Evolutionary conservation across 1,284 basidiomycete species (phyloP), one percentile per base, ranked within the genome.

Genomic region (Cutaneotrichosporon mucoides): DNA sequence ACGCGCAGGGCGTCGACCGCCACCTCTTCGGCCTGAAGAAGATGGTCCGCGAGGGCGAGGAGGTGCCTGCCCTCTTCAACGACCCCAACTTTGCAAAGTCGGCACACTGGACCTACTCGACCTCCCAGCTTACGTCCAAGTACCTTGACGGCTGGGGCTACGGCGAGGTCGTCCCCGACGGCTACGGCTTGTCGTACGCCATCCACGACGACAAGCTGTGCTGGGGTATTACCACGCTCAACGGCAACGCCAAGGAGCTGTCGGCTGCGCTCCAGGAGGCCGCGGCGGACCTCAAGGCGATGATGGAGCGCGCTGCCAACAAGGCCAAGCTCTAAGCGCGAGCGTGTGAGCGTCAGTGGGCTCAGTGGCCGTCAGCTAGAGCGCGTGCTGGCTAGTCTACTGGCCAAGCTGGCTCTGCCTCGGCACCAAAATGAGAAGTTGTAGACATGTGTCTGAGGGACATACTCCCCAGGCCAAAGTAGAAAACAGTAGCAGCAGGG

Each of bases 61-160:
- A 83, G 56, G 61, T 88, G 42, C 93, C 93, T 0, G 84, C 79
- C 60, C 80, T 97, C 10, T 97, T 92, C 82, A 83, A 78, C 57
- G 94, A 99, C 72, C 80, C 82, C 53, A 86, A 88, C 13, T 96
- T 84, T 71, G 75, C 81, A 10, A 82, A 82, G 74, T 89, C 86
- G 44, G 85, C 77, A 56, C 90, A 93, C 75, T 99, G 95, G 96
- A 89, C 93, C 77, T 79, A 99, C 66, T 90, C 88, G 49, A 99
- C 95, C 5, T 89, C 87, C 67, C 90, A 97, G 76, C 81, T 99
- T 64, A 89, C 87, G 55, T 88, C 86, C 55, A 84, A 84, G 61
- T 92, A 84, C 76, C 82, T 99, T 52, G 90, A 94, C 68, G 92
- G 92, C 41, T 97, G 95, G 94, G 95, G 95, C 37, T 98, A 95